Percentiles rank a stretch among this genome's conserved stretches.
phyloP scores from a whole-genome alignment of 805 yeast genomes.

The Priceomyces melissophilus region DNA sequence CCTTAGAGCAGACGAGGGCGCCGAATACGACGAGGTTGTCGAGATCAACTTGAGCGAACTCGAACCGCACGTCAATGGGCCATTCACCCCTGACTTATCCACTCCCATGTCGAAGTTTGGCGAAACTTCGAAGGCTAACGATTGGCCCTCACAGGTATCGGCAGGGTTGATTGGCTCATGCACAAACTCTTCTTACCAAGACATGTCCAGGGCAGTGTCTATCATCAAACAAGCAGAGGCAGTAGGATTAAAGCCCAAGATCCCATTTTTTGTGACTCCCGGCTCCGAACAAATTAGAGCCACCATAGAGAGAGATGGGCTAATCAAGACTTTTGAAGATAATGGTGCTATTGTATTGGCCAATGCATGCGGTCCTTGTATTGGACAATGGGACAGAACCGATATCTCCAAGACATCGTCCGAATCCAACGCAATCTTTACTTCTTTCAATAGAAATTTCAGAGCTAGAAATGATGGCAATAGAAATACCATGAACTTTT shows the following conservation, averaged over 20 bases:
- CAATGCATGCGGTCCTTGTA: slow-evolving; percentile 99
- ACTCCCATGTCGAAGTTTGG: slow-evolving; percentile 87
- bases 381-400: slow-evolving; percentile 98
- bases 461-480: slow-evolving; percentile 98
- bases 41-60: slow-evolving; percentile 83
- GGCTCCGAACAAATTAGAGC: slow-evolving; percentile 99
- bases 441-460: slow-evolving; percentile 97
- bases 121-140: slow-evolving; percentile 61
- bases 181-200: slow-evolving; percentile 97
- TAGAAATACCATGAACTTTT: slow-evolving; percentile 94
- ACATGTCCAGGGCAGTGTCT: slow-evolving; percentile 94
- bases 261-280: slow-evolving; percentile 93
- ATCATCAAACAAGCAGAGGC: slow-evolving; percentile 81
- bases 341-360: slow-evolving; percentile 92
- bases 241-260: slow-evolving; percentile 85
- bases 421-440: slow-evolving; percentile 84
- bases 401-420: slow-evolving; percentile 63
- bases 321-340: slow-evolving; percentile 71
- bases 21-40: slow-evolving; percentile 87
- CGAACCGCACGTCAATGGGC: slow-evolving; percentile 97
- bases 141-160: slow-evolving; percentile 83
- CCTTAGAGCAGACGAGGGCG: slow-evolving; percentile 81
- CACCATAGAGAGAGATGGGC: slow-evolving; percentile 93
- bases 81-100: slow-evolving; percentile 96
- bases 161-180: slow-evolving; percentile 98